These are phyloP conservation scores for Thinopyrum obtusiflorum DNA, from an alignment of 202 grass and related monocot species.

Conservation along the genomic window DNA sequence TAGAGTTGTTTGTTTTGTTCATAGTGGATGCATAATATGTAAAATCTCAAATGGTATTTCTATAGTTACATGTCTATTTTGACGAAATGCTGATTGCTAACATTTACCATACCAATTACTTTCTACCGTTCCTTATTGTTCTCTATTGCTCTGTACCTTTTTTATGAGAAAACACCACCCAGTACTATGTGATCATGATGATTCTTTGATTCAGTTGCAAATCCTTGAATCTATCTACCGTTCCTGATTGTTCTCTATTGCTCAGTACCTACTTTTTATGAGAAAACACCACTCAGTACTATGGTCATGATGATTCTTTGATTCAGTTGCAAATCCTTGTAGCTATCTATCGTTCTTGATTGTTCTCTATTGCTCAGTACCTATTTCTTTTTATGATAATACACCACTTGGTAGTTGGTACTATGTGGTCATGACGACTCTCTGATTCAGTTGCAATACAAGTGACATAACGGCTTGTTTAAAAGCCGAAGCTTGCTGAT, in stretches of 20 bases:
- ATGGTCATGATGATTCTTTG: background rate
- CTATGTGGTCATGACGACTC: background rate
- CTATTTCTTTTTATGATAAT: background rate
- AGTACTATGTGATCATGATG: no score
- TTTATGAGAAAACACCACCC: no score
- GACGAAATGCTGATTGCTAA: constrained; percentile 5
- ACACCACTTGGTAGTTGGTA: background rate
- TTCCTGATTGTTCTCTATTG: background rate
- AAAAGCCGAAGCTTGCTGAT: background rate
- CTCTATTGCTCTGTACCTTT: no score
- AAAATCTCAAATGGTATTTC: background rate
- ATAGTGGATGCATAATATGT: background rate
- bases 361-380: background rate
- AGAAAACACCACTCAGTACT: background rate
- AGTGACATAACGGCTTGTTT: background rate
- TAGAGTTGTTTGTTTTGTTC: constrained; percentile 4
- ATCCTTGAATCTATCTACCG: background rate
- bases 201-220: no score
- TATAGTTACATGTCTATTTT: background rate
- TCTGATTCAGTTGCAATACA: background rate
- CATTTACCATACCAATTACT: background rate
- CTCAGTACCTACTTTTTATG: background rate
- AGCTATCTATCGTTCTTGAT: background rate
- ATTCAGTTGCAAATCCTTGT: background rate
- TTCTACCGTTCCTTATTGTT: background rate